Conservation (phyloP, 2,329 filamentous ascomycete species). For the Mariannaea elegans region DNA sequence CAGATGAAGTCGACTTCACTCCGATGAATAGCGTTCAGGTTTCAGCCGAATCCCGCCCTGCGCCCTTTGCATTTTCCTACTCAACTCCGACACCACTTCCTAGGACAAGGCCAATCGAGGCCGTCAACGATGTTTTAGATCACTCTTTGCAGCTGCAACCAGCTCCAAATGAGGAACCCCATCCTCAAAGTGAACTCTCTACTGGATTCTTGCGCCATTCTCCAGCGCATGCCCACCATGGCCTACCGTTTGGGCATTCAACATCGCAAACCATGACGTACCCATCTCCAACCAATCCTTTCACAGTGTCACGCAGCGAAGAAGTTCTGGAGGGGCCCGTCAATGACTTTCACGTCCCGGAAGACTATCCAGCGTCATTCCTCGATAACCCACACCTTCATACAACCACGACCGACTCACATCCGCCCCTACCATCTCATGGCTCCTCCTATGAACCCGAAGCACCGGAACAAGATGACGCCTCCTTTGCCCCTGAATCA, state of each 20-base stretch:
- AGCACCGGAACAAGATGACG: background rate
- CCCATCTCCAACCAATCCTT: conserved; percentile 22
- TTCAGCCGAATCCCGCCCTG: conserved; percentile 38
- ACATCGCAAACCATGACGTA: conserved; percentile 30
- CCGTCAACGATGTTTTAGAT: conserved; percentile 13
- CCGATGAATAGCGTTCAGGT: conserved; percentile 41
- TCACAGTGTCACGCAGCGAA: conserved; percentile 16
- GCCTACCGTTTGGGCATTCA: conserved; percentile 29
- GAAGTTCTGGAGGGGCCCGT: conserved; percentile 14
- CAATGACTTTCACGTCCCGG: conserved; percentile 11
- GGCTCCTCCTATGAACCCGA: conserved; percentile 8
- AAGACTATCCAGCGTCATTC: conserved; percentile 36
- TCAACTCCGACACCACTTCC: conserved; percentile 36
- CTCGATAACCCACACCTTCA: conserved; percentile 24
- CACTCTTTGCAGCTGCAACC: conserved; percentile 24
- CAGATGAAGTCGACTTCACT: conserved; percentile 41
- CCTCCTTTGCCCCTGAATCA: conserved; percentile 20
- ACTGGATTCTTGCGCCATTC: conserved; percentile 24
- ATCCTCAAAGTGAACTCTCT: conserved; percentile 7
- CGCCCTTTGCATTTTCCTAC: conserved; percentile 34
- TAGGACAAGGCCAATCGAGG: conserved; percentile 29
- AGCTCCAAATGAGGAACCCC: conserved; percentile 12
- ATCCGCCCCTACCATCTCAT: conserved; percentile 22
- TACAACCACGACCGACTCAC: conserved; percentile 15
- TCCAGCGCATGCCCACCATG: conserved; percentile 18